Base-by-base conservation (phyloP, 1,139 yeast genomes). In the Protomyces inouyei region DNA sequence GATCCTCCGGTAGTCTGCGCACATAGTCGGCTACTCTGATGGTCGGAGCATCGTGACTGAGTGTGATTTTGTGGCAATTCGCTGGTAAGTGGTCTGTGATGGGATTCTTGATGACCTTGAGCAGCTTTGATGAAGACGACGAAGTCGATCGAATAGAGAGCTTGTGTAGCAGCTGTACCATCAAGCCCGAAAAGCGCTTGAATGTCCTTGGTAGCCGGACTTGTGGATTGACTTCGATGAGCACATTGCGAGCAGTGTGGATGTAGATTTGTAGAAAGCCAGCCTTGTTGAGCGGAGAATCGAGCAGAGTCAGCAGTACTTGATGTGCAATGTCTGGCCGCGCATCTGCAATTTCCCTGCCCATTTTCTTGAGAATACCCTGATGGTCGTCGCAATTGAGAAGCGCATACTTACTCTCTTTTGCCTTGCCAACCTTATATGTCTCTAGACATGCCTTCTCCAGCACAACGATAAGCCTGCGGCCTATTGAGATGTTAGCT, bases 361-460 rank as follows among this genome's bases (percentile, higher is more conserved):
- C 96, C 95, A 92, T 90, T 75, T 91, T 92, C 76, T 95, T 87
- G 72, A 93, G 80, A 65, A 93, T 80, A 16, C 98, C 98, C 78
- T 93, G 98, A 75, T 93, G 98, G 76, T 93, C 98, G 76, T 93
- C 98, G 80, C 98, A 93, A 78, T 93, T 93, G 72, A 93, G 81
- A 68, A 93, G 79, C 0, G 96, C 97, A 73, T 87, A 93, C 61
- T 92, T 91, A 35, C 88, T 83, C 8, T 71, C 72, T 43, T 69
- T 70, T 21, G 68, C 61, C 8, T 86, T 84, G 10, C 89, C 85
- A 75, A 92, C 85, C 75, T 90, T 92, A 75, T 92, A 95, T 14
- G 98, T 92, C 75, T 93, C 98, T 66, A 93, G 80, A 72, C 97
- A 92, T 36, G 98, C 98, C 74, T 91, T 95, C 8, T 97, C 86